phyloP scores from a whole-genome alignment of 1,284 basidiomycete genomes.

The Inonotus obliquus region DNA sequence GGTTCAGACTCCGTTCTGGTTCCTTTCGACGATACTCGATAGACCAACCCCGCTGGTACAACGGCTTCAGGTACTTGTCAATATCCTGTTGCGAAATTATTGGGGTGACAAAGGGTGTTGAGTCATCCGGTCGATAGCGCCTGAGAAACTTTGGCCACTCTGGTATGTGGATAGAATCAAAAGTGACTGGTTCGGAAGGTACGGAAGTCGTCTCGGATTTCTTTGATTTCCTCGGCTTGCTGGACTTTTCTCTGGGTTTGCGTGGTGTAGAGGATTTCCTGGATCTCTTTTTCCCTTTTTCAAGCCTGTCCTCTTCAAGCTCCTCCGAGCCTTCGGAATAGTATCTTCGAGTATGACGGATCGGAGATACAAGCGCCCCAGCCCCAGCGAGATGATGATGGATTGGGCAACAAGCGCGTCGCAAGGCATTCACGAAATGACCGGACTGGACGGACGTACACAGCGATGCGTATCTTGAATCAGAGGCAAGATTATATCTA shows the following conservation, averaged over 20 bases:
- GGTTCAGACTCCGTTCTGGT: not conserved
- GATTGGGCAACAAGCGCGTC: not conserved
- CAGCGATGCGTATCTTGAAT: not conserved
- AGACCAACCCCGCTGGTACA: slow-evolving; percentile 33
- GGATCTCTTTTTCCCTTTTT: not conserved
- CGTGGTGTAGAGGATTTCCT: not conserved
- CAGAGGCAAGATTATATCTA: no score
- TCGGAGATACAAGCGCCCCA: not conserved
- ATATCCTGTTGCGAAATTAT: slow-evolving; percentile 31
- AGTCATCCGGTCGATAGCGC: not conserved
- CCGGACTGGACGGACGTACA: not conserved
- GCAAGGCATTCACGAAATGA: slow-evolving; percentile 1
- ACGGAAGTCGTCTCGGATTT: not conserved
- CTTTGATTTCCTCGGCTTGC: not conserved
- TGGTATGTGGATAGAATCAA: not conserved
- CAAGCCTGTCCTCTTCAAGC: no score
- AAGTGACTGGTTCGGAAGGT: not conserved
- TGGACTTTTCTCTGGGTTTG: not conserved
- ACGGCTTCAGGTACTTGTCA: slow-evolving; percentile 27
- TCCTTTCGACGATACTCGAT: slow-evolving; percentile 16
- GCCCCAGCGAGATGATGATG: not conserved
- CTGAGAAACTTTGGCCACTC: not conserved
- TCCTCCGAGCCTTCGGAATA: not conserved
- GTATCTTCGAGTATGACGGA: not conserved
- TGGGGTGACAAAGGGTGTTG: slow-evolving; percentile 8